phyloP scores from a whole-genome alignment of 257 asterid genomes.

The Jasminum sambac region DNA sequence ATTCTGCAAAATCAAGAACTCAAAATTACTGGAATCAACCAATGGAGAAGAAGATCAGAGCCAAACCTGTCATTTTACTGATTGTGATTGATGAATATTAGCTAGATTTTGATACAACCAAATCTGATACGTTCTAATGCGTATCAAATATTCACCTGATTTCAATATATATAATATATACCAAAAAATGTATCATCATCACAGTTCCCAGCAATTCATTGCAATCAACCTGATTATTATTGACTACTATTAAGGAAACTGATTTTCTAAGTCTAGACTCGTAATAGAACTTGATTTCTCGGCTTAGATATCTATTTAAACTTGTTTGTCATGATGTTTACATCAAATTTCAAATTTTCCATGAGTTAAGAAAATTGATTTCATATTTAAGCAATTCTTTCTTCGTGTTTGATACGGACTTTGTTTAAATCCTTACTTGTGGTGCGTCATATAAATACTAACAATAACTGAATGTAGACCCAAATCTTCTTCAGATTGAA shows the following conservation, averaged over 20 bases:
- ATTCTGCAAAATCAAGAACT: not conserved
- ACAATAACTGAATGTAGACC: not conserved
- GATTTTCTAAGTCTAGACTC: too few species aligned
- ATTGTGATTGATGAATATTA: not conserved
- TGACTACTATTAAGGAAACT: not conserved
- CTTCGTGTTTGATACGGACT: too few species aligned
- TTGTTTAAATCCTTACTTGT: too few species aligned
- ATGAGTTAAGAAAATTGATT: too few species aligned
- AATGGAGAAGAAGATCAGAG: not conserved
- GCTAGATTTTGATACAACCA: not conserved
- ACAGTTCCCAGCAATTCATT: conserved; percentile 27
- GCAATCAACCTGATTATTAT: too few species aligned
- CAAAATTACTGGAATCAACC: not conserved
- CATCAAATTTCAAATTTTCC: too few species aligned
- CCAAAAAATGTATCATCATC: not conserved
- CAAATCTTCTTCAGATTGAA: too few species aligned
- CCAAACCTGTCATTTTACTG: not conserved
- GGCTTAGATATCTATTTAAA: too few species aligned
- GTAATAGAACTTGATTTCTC: too few species aligned
- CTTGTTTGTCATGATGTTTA: too few species aligned
- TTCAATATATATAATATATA: not conserved
- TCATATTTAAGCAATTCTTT: too few species aligned
- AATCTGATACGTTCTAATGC: not conserved
- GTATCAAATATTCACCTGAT: not conserved
- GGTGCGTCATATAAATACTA: not conserved